Evolutionary conservation across 768 basidiomycete species (phyloP).

Genomic region (Boletus eberwhitei): DNA sequence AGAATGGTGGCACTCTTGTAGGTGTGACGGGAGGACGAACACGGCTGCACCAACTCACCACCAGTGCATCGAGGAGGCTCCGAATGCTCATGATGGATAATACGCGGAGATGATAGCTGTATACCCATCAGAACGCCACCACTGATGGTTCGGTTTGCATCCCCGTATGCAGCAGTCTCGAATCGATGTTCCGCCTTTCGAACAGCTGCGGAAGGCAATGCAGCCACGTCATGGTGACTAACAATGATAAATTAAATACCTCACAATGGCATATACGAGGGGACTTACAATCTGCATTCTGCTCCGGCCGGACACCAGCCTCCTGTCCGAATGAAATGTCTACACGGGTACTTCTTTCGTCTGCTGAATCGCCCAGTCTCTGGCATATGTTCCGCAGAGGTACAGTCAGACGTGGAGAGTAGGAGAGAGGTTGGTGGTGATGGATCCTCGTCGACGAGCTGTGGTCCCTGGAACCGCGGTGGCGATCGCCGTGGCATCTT

Average conservation of each 20-base stretch:
- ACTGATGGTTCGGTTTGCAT: conserved; percentile 22
- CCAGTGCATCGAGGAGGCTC: conserved; percentile 32
- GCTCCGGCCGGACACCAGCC: conserved; percentile 43
- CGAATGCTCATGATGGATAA: not conserved
- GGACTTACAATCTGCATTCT: conserved; percentile 40
- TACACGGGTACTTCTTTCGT: conserved; percentile 38
- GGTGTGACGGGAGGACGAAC: conserved; percentile 25
- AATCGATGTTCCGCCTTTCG: conserved; percentile 7
- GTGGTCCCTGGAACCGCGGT: conserved; percentile 3
- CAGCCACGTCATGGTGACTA: conserved; percentile 23
- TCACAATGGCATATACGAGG: not conserved
- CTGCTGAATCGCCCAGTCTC: not conserved
- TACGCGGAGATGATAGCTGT: conserved; percentile 13
- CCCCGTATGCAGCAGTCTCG: conserved; percentile 2
- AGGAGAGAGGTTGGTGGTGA: conserved; percentile 19
- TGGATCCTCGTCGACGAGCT: conserved; percentile 19
- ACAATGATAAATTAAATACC: not conserved
- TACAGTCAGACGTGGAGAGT: conserved; percentile 23
- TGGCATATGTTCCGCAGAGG: conserved; percentile 8
- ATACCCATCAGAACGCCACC: conserved; percentile 23
- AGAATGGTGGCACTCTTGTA: not conserved
- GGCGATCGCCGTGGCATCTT: conserved; percentile 1
- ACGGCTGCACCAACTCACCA: conserved; percentile 28
- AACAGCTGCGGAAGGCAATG: conserved; percentile 18
- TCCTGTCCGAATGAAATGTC: conserved; percentile 39